A percentile compares a stretch with the other conserved stretches of the same genome.
Evolutionary conservation across 257 asterid genomes (phyloP).

Genomic region (Voacanga thouarsii): DNA sequence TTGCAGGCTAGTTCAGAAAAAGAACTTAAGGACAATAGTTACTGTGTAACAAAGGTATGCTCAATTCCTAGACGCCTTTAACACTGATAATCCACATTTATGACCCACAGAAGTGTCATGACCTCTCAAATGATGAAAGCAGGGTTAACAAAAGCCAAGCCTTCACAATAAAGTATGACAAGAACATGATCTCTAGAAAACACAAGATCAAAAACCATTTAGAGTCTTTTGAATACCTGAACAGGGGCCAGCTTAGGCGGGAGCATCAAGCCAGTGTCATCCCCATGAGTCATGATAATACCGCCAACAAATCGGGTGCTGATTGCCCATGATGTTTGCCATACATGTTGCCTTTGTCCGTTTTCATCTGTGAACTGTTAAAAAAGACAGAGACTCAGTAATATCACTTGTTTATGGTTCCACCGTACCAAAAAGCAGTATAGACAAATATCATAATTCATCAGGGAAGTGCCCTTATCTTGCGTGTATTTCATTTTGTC

Average conservation of each 20-base stretch:
- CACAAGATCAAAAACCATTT: slow-evolving; percentile 4
- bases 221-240: slow-evolving; percentile 51
- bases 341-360: slow-evolving; percentile 87
- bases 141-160: not conserved
- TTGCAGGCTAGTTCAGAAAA: not conserved
- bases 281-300: slow-evolving; percentile 97
- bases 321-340: slow-evolving; percentile 99
- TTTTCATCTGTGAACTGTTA: slow-evolving; percentile 88
- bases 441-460: not conserved
- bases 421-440: not conserved
- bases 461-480: not conserved
- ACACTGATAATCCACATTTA: not conserved
- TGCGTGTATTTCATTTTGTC: not conserved
- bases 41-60: not conserved
- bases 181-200: not conserved
- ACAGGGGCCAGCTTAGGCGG: slow-evolving; percentile 93
- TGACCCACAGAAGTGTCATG: not conserved
- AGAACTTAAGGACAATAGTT: too few species aligned
- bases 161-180: not conserved
- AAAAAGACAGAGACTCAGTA: not conserved
- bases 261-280: slow-evolving; percentile 88
- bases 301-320: slow-evolving; percentile 98
- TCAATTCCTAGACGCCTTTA: not conserved
- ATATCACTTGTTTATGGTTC: not conserved
- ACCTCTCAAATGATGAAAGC: not conserved